These are phyloP conservation scores for Beauveria medogensis DNA, from an alignment of 2,329 filamentous ascomycete genomes.

Conservation along the genomic window DNA sequence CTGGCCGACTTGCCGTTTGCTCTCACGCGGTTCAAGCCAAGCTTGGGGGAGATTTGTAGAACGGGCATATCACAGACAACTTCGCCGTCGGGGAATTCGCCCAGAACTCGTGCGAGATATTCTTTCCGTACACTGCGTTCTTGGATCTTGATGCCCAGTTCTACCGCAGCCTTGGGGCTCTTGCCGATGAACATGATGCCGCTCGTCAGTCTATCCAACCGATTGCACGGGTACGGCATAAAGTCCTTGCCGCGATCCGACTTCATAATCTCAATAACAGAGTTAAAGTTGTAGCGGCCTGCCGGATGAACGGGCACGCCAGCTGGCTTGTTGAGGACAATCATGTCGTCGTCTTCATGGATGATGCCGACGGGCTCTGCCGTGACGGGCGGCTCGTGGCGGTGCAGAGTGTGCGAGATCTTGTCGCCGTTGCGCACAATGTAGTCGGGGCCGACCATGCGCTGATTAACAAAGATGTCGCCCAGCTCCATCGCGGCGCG, in stretches of 20 bases:
- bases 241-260: constrained; percentile 55
- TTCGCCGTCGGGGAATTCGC: constrained; percentile 85
- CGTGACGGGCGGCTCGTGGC: constrained; percentile 90
- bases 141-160: constrained; percentile 67
- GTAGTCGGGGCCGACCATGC: constrained; percentile 57
- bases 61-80: constrained; percentile 91
- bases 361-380: constrained; percentile 71
- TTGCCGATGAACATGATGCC: constrained; percentile 99
- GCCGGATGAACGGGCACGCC: constrained; percentile 93
- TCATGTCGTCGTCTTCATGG: constrained; percentile 85
- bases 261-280: constrained; percentile 86
- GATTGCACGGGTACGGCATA: constrained; percentile 67
- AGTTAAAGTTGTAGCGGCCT: constrained; percentile 93
- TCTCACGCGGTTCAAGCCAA: constrained; percentile 88
- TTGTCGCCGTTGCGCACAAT: constrained; percentile 81
- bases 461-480: constrained; percentile 71
- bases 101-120: constrained; percentile 85
- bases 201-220: constrained; percentile 88
- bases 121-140: constrained; percentile 84
- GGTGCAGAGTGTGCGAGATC: constrained; percentile 86
- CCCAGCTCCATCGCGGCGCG: constrained; percentile 73
- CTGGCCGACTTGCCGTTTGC: constrained; percentile 84
- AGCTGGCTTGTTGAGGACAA: constrained; percentile 94
- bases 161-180: constrained; percentile 68
- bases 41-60: constrained; percentile 85